A percentile compares a stretch with the other conserved stretches of the same genome.
These are phyloP conservation scores for Rhizopogon roseolus DNA, from an alignment of 768 basidiomycete genomes.

Conservation along the genomic window DNA sequence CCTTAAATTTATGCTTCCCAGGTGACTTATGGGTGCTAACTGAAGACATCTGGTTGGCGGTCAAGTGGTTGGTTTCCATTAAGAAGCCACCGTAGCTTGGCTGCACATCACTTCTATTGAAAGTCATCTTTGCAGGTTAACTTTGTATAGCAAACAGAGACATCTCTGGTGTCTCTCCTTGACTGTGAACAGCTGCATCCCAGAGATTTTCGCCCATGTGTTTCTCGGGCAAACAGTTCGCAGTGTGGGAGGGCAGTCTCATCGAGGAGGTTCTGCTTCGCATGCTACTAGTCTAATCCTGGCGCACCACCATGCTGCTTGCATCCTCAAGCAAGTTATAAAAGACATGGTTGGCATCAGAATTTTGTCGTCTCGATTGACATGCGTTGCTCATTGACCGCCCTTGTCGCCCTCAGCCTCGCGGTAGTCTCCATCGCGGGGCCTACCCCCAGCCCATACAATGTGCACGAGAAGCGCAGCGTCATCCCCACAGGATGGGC, in stretches of 20 bases:
- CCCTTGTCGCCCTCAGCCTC: slow-evolving; percentile 11
- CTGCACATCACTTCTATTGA: too few relatives aligned
- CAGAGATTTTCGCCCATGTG: not conserved
- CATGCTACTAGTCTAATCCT: slow-evolving; percentile 30
- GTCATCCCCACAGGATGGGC: slow-evolving; percentile 32
- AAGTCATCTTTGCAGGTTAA: not conserved
- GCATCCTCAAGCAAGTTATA: not conserved
- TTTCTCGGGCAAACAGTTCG: not conserved
- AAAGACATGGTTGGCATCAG: slow-evolving; percentile 3
- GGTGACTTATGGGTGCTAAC: not conserved
- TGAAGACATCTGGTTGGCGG: not conserved
- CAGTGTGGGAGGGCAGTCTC: slow-evolving; percentile 22
- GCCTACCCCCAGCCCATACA: slow-evolving; percentile 17
- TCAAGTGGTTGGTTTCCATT: too few relatives aligned
- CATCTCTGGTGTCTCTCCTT: not conserved
- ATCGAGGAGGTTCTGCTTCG: slow-evolving; percentile 46
- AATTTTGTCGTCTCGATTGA: not conserved
- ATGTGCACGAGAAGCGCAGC: slow-evolving; percentile 36
- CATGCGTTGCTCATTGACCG: slow-evolving; percentile 10
- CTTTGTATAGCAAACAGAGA: not conserved
- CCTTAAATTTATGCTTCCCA: not conserved
- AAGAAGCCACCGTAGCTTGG: too few relatives aligned
- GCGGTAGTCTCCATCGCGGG: slow-evolving; percentile 14
- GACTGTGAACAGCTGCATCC: not conserved
- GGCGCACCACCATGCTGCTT: slow-evolving; percentile 7